Conservation (phyloP, 176 grass and related monocot species). For the Musa schizocarpa region DNA sequence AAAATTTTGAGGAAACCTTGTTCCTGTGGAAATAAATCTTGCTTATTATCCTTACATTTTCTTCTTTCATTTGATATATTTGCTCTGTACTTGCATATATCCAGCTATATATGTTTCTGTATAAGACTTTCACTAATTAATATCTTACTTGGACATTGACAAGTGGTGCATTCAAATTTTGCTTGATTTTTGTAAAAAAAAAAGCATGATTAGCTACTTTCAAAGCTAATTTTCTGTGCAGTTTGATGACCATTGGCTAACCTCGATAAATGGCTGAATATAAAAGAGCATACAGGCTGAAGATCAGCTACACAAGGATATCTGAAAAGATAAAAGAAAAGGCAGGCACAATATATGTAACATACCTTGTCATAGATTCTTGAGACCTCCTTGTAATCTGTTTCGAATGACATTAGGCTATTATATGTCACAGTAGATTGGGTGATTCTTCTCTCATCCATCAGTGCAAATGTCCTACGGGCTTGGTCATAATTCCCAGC, state of each 20-base stretch:
- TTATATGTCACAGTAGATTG: constrained; percentile 82
- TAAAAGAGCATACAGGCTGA: background rate
- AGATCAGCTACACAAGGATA: background rate
- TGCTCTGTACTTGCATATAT: background rate
- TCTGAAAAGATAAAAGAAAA: background rate
- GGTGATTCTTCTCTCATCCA: constrained; percentile 70
- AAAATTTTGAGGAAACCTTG: background rate
- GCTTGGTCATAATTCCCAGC: constrained; percentile 64
- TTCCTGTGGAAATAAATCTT: background rate
- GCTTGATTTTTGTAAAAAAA: too few species aligned
- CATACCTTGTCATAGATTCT: constrained; percentile 95
- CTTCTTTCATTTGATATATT: too few species aligned
- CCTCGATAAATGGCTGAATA: background rate
- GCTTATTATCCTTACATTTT: background rate
- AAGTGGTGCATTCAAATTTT: too few species aligned
- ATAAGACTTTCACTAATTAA: background rate
- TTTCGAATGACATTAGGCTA: constrained; percentile 95
- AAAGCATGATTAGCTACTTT: too few species aligned
- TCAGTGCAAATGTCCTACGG: constrained; percentile 57
- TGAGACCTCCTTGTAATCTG: constrained; percentile 88
- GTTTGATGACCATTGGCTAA: too few species aligned
- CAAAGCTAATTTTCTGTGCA: too few species aligned
- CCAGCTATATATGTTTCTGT: background rate
- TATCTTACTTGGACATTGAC: too few species aligned
- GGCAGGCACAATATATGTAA: background rate